Evolutionary conservation across 2,329 filamentous ascomycete species (phyloP).

Genomic region (Fusarium sp.): DNA sequence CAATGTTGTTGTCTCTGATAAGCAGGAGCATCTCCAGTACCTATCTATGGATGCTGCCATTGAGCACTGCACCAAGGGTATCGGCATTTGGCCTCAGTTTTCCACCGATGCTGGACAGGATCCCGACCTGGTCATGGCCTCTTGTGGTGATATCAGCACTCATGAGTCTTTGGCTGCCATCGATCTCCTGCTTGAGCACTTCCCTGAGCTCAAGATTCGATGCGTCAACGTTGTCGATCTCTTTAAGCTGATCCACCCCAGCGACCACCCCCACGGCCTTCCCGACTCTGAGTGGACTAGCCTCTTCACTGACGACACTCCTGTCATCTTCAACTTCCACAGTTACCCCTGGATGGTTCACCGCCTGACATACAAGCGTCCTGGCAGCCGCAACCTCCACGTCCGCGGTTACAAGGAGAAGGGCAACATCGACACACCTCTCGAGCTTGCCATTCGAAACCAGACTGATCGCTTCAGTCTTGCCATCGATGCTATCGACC

Average conservation of each 20-base stretch:
- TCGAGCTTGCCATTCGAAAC: conserved; percentile 83
- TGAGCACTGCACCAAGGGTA: conserved; percentile 81
- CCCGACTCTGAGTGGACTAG: conserved; percentile 73
- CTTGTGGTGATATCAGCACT: conserved; percentile 80
- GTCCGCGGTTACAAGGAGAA: conserved; percentile 87
- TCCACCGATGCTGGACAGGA: conserved; percentile 76
- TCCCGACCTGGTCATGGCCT: conserved; percentile 81
- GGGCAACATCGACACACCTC: conserved; percentile 85
- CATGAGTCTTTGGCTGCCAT: conserved; percentile 81
- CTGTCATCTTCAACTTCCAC: conserved; percentile 87
- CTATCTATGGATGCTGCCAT: conserved; percentile 79
- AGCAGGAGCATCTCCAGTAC: conserved; percentile 82
- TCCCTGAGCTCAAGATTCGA: conserved; percentile 80
- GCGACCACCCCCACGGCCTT: conserved; percentile 80
- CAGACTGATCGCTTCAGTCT: conserved; percentile 81
- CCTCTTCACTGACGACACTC: conserved; percentile 78
- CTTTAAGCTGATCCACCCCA: conserved; percentile 80
- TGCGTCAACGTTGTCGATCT: conserved; percentile 85
- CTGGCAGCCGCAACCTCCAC: conserved; percentile 74
- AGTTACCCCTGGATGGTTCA: conserved; percentile 85
- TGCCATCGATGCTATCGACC: conserved; percentile 81
- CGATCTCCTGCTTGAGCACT: conserved; percentile 76
- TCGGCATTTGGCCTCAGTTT: conserved; percentile 83
- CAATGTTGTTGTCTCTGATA: conserved; percentile 84
- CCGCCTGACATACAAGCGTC: conserved; percentile 80